phyloP scores from a whole-genome alignment of 352 stramenopile species.

The Phytopythium delawarense region DNA sequence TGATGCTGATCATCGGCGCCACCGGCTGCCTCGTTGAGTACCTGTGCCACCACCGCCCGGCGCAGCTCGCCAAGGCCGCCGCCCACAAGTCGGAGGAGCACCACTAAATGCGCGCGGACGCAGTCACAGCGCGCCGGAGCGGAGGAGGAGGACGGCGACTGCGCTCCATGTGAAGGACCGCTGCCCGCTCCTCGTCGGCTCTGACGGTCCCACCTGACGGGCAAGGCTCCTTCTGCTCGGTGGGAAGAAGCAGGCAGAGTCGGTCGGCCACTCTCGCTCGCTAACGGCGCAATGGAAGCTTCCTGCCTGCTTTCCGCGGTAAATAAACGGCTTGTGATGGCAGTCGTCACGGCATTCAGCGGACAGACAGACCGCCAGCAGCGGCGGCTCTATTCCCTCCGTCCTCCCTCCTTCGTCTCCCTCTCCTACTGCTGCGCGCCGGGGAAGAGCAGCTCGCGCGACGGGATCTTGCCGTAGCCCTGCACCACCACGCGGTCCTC shows the following conservation, averaged over 20 bases:
- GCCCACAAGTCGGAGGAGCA: conserved; percentile 35
- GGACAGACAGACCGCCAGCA: background rate
- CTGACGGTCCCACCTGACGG: background rate
- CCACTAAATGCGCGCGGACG: conserved; percentile 32
- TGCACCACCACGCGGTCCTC: conserved; percentile 44
- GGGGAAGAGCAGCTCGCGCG: conserved; percentile 44
- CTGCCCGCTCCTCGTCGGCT: background rate
- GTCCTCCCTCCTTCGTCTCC: background rate
- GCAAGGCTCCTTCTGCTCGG: background rate
- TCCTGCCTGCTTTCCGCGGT: background rate
- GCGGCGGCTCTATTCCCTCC: background rate
- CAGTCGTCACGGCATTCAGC: background rate
- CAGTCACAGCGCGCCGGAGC: background rate
- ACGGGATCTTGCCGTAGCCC: conserved; percentile 57
- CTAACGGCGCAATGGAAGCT: conserved; percentile 3
- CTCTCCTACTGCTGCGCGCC: background rate
- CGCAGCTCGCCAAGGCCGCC: conserved; percentile 5
- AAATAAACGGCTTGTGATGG: background rate
- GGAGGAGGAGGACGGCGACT: background rate
- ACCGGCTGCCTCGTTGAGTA: conserved; percentile 56
- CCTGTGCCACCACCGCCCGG: conserved; percentile 55
- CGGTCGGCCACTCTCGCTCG: background rate
- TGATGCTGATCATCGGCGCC: conserved; percentile 65
- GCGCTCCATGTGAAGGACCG: background rate
- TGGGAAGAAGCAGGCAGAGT: background rate